phyloP scores from a whole-genome alignment of 163 green algal genomes.

The Scenedesmus sp. region DNA sequence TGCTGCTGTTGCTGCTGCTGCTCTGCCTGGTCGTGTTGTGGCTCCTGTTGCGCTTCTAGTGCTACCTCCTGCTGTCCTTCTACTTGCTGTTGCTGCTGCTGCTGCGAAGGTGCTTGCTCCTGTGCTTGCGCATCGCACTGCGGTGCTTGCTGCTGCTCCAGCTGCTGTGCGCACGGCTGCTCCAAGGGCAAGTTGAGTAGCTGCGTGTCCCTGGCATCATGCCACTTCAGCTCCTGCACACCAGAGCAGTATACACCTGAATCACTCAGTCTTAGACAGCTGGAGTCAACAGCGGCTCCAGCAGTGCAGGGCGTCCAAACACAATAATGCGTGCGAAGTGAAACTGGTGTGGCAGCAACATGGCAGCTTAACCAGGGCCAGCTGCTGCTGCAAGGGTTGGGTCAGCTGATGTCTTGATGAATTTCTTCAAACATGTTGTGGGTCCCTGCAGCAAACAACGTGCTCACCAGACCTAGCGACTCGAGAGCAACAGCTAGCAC shows the following conservation, averaged over 20 bases:
- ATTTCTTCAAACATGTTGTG: too few relatives aligned
- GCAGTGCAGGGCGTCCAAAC: not conserved
- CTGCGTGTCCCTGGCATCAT: conserved; percentile 8
- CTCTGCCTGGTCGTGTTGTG: not conserved
- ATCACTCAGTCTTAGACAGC: not conserved
- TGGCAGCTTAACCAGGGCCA: too few relatives aligned
- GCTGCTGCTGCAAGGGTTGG: not conserved
- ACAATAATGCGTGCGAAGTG: not conserved
- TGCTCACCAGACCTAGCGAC: conserved; percentile 14
- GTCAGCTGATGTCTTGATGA: not conserved
- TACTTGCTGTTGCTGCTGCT: conserved; percentile 17
- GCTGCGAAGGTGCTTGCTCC: not conserved
- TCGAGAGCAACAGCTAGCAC: conserved; percentile 58
- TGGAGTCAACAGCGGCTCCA: too few relatives aligned
- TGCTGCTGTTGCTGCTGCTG: not conserved
- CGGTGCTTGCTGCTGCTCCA: conserved; percentile 1
- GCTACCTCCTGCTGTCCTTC: not conserved
- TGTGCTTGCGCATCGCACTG: not conserved
- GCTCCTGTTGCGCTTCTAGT: not conserved
- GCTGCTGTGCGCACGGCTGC: not conserved
- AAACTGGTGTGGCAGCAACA: not conserved
- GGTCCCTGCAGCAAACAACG: too few relatives aligned
- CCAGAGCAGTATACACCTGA: not conserved
- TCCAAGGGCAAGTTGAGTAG: not conserved
- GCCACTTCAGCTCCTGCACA: conserved; percentile 42